Percentiles rank a stretch among this genome's conserved stretches.
phyloP scores from a whole-genome alignment of 768 basidiomycete genomes.

The Coprinopsis sp. region DNA sequence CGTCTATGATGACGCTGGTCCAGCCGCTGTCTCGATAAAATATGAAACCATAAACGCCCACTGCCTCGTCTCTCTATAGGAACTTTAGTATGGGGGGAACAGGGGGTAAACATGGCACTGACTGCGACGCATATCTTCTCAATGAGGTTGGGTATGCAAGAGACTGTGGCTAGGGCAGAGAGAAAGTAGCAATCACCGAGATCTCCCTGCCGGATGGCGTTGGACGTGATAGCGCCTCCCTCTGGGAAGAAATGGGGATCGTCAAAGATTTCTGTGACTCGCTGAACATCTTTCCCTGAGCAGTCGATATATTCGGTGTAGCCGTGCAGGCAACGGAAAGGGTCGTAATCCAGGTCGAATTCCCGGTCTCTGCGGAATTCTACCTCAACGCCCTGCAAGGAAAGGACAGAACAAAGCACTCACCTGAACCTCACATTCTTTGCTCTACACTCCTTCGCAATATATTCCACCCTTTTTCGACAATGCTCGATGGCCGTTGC shows the following conservation, averaged over 20 bases:
- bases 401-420: conserved; percentile 11
- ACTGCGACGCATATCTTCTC: conserved; percentile 45
- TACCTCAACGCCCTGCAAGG: not conserved
- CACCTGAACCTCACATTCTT: conserved; percentile 51
- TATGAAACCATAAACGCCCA: conserved; percentile 56
- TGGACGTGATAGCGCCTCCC: conserved; percentile 33
- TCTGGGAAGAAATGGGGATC: conserved; percentile 45
- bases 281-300: conserved; percentile 31
- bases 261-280: conserved; percentile 48
- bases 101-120: too few species aligned
- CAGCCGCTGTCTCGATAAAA: conserved; percentile 50
- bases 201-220: conserved; percentile 44
- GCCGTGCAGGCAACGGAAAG: conserved; percentile 2
- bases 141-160: conserved; percentile 37
- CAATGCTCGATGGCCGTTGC: conserved; percentile 42
- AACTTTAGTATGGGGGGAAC: not conserved
- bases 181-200: conserved; percentile 56
- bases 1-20: conserved; percentile 54
- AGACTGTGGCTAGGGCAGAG: conserved; percentile 45
- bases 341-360: conserved; percentile 6
- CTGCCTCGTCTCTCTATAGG: conserved; percentile 41
- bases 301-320: not conserved
- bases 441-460: conserved; percentile 39
- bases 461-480: conserved; percentile 37
- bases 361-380: not conserved